These are phyloP conservation scores for Calonectria naviculata DNA, from an alignment of 2,329 filamentous ascomycete species.

Conservation along the genomic window DNA sequence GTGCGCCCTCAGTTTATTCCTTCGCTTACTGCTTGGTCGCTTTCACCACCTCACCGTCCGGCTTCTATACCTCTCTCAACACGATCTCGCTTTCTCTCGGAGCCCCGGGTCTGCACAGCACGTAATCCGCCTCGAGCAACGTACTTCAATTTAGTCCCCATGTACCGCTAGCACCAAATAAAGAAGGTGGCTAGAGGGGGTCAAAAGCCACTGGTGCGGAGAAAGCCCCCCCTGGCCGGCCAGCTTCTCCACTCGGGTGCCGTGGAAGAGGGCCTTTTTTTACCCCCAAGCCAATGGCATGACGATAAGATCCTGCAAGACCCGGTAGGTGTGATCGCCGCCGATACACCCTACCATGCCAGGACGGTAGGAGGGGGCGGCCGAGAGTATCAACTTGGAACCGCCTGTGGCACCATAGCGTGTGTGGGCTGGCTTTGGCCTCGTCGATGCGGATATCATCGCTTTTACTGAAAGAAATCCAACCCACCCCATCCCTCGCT, in stretches of 20 bases:
- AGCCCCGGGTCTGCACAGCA: not conserved
- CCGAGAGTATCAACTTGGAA: not conserved
- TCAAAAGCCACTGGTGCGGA: conserved; percentile 13
- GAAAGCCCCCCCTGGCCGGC: conserved; percentile 1
- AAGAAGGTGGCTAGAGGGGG: conserved; percentile 14
- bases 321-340: conserved; percentile 18
- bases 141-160: conserved; percentile 9
- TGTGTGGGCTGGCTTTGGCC: not conserved
- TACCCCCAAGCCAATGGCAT: not conserved
- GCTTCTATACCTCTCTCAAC: not conserved
- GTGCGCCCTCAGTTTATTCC: not conserved
- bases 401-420: conserved; percentile 4
- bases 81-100: conserved; percentile 1
- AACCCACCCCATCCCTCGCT: not conserved
- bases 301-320: not conserved
- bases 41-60: not conserved
- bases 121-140: conserved; percentile 1
- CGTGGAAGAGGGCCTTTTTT: not conserved
- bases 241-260: conserved; percentile 4
- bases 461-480: conserved; percentile 4
- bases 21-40: not conserved
- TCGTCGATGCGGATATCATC: conserved; percentile 18
- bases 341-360: conserved; percentile 5
- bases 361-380: not conserved
- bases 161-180: conserved; percentile 9